Evolutionary conservation across 352 stramenopile genomes (phyloP).

Genomic region (Globisporangium iwayamae): DNA sequence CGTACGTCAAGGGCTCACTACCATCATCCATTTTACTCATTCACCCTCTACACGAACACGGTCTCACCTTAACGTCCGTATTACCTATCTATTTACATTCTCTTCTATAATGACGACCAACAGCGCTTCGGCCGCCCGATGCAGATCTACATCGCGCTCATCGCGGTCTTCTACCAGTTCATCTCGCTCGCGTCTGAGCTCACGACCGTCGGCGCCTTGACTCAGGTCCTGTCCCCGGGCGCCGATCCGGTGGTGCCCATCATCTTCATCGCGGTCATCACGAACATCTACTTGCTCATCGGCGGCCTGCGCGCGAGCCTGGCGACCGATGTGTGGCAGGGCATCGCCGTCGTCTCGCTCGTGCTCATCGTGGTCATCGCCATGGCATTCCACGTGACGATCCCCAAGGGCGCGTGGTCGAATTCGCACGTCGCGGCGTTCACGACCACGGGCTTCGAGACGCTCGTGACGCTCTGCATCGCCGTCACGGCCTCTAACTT

Average conservation of each 20-base stretch:
- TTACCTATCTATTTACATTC: no score
- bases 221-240: conserved; percentile 41
- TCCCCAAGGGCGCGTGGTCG: conserved; percentile 49
- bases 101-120: neutral
- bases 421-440: conserved; percentile 57
- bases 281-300: conserved; percentile 72
- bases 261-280: conserved; percentile 53
- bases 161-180: conserved; percentile 81
- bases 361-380: conserved; percentile 58
- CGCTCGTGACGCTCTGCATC: conserved; percentile 67
- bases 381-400: conserved; percentile 52
- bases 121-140: conserved; percentile 62
- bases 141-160: conserved; percentile 62
- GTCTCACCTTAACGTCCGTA: neutral
- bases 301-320: conserved; percentile 69
- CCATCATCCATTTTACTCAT: neutral
- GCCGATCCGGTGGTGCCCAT: conserved; percentile 57
- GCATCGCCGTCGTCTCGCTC: conserved; percentile 53
- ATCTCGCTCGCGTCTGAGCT: conserved; percentile 74
- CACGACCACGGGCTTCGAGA: conserved; percentile 60
- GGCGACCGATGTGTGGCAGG: conserved; percentile 73
- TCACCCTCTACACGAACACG: neutral
- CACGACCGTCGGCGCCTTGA: conserved; percentile 57
- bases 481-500: conserved; percentile 60
- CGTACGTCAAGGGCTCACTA: conserved; percentile 18